These are phyloP conservation scores for Cryptococcus amylolentus DNA, from an alignment of 1,284 basidiomycete genomes.

Conservation along the genomic window DNA sequence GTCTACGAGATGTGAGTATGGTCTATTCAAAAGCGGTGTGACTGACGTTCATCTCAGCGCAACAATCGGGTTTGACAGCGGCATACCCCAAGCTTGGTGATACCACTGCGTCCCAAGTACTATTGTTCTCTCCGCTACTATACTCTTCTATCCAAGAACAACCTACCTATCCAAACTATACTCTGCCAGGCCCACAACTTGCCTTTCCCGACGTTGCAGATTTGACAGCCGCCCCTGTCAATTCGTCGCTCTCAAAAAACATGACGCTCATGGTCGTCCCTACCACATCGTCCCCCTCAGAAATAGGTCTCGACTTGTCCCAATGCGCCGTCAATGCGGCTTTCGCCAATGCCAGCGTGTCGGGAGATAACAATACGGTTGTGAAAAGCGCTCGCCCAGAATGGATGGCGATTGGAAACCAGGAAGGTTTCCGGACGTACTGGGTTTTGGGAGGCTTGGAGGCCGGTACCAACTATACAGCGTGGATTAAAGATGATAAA, in stretches of 20 bases:
- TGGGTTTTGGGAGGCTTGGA: slow-evolving; percentile 30
- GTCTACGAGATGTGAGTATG: slow-evolving; percentile 19
- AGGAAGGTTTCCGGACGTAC: slow-evolving; percentile 35
- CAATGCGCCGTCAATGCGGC: slow-evolving; percentile 26
- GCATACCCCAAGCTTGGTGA: slow-evolving; percentile 65
- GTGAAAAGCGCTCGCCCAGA: slow-evolving; percentile 14
- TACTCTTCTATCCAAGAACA: slow-evolving; percentile 38
- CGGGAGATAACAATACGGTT: slow-evolving; percentile 12
- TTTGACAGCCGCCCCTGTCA: slow-evolving; percentile 50
- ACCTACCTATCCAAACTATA: slow-evolving; percentile 75
- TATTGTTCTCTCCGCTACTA: slow-evolving; percentile 71
- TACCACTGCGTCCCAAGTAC: slow-evolving; percentile 66
- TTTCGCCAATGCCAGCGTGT: slow-evolving; percentile 20
- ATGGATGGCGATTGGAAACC: slow-evolving; percentile 29
- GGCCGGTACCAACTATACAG: slow-evolving; percentile 42
- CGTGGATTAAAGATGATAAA: slow-evolving; percentile 31
- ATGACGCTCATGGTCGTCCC: slow-evolving; percentile 44
- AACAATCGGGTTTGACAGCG: slow-evolving; percentile 45
- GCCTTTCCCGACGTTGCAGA: slow-evolving; percentile 48
- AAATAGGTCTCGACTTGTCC: slow-evolving; percentile 49
- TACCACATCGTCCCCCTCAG: slow-evolving; percentile 55
- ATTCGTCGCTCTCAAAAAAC: slow-evolving; percentile 56
- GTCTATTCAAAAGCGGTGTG: neutral
- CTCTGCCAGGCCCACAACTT: slow-evolving; percentile 61
- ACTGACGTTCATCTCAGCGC: neutral